Conservation (phyloP, 1,284 basidiomycete species). For the Microbotryum saponariae region DNA sequence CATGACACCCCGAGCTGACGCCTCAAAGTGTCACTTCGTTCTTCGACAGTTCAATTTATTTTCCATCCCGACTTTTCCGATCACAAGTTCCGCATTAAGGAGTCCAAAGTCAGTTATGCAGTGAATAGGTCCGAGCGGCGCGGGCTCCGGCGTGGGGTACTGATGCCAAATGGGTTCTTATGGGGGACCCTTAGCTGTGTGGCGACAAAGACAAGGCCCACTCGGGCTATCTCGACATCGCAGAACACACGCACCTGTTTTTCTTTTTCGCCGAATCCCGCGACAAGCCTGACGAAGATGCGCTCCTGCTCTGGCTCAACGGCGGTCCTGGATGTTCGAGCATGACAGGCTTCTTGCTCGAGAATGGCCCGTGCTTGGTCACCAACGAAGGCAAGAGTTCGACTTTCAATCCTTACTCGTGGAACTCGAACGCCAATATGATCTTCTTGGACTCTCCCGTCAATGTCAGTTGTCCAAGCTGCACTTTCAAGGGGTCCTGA, state of each 20-base stretch:
- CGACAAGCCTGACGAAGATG: conserved; percentile 58
- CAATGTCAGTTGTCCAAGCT: no score
- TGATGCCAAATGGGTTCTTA: not conserved
- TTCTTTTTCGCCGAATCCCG: conserved; percentile 80
- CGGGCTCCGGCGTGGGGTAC: no score
- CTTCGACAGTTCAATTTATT: conserved; percentile 58
- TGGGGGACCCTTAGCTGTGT: conserved; percentile 52
- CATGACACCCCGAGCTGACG: no score
- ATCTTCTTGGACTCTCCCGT: conserved; percentile 76
- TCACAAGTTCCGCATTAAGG: conserved; percentile 62
- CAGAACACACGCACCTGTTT: conserved; percentile 75
- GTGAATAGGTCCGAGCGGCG: not conserved
- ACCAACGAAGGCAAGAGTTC: conserved; percentile 60
- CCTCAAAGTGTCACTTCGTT: no score
- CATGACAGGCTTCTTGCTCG: conserved; percentile 45
- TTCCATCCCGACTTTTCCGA: conserved; percentile 60
- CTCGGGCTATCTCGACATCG: conserved; percentile 70
- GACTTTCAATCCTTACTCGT: conserved; percentile 64
- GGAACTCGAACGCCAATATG: conserved; percentile 55
- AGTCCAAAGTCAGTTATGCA: conserved; percentile 43
- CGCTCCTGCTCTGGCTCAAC: conserved; percentile 81
- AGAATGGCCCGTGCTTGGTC: conserved; percentile 78
- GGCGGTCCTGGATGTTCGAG: conserved; percentile 54
- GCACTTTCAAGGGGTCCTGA: no score
- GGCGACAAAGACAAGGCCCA: conserved; percentile 76